Conservation (phyloP, 148 eudicot genomes). For the Chenopodium quinoa region DNA sequence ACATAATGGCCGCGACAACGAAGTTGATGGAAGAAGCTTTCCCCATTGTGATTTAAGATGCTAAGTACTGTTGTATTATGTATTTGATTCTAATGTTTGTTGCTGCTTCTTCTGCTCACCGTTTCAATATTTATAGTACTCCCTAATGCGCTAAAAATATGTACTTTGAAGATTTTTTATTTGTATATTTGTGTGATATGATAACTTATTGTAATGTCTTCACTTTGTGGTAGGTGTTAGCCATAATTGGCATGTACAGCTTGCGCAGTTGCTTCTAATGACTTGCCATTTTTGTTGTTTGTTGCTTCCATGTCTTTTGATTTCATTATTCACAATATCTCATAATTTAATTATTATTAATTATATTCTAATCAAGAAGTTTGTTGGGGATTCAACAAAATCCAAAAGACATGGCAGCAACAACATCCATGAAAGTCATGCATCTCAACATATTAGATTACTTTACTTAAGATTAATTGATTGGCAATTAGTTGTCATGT, state of each 20-base stretch:
- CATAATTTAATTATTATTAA: too few relatives aligned
- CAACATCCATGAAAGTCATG: neutral
- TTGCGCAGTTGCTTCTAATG: neutral
- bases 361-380: too few relatives aligned
- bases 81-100: neutral
- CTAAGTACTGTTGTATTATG: neutral
- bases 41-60: neutral
- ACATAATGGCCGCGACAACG: neutral
- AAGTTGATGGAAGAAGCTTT: neutral
- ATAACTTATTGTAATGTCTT: neutral
- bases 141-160: neutral
- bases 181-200: neutral
- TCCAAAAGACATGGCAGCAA: neutral
- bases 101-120: neutral
- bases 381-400: neutral
- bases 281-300: neutral
- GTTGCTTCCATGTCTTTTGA: neutral
- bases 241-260: neutral
- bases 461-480: neutral
- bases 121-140: neutral
- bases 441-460: neutral
- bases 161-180: too few relatives aligned
- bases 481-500: neutral
- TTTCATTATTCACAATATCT: neutral
- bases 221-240: neutral